These are phyloP conservation scores for Pleurotus eryngii DNA, from an alignment of 768 basidiomycete genomes.

Conservation along the genomic window DNA sequence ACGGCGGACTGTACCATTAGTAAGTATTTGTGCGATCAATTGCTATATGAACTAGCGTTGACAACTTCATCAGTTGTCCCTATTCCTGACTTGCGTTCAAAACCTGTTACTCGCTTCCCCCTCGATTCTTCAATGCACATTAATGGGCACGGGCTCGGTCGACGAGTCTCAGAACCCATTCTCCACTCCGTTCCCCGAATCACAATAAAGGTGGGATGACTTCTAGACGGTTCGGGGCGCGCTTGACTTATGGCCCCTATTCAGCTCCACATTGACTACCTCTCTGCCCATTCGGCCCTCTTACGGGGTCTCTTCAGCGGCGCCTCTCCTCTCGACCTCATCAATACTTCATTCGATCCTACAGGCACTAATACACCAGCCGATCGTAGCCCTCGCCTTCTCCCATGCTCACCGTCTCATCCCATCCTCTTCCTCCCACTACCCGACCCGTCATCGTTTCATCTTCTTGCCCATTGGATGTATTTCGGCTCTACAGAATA, in stretches of 20 bases:
- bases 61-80: slow-evolving; percentile 40
- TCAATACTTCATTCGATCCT: slow-evolving; percentile 33
- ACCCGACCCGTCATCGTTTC: slow-evolving; percentile 70
- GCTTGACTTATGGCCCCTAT: neutral
- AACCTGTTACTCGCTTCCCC: slow-evolving; percentile 24
- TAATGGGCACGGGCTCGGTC: slow-evolving; percentile 40
- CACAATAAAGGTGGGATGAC: slow-evolving; percentile 56
- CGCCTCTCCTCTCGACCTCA: slow-evolving; percentile 56
- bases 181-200: slow-evolving; percentile 52
- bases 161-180: slow-evolving; percentile 51
- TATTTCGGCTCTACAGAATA: slow-evolving; percentile 69
- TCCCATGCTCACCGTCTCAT: slow-evolving; percentile 63
- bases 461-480: slow-evolving; percentile 74
- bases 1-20: slow-evolving; percentile 79
- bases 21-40: slow-evolving; percentile 24
- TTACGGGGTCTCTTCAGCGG: slow-evolving; percentile 71
- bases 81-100: slow-evolving; percentile 38
- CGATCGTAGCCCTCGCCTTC: slow-evolving; percentile 60
- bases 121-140: slow-evolving; percentile 30
- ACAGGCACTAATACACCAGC: slow-evolving; percentile 38
- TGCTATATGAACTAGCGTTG: neutral
- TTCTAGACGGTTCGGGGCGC: neutral
- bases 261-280: slow-evolving; percentile 78
- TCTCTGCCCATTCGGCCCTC: slow-evolving; percentile 78
- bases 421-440: slow-evolving; percentile 73